phyloP scores from a whole-genome alignment of 2,329 filamentous ascomycete genomes.

The Calonectria multiphialidica region DNA sequence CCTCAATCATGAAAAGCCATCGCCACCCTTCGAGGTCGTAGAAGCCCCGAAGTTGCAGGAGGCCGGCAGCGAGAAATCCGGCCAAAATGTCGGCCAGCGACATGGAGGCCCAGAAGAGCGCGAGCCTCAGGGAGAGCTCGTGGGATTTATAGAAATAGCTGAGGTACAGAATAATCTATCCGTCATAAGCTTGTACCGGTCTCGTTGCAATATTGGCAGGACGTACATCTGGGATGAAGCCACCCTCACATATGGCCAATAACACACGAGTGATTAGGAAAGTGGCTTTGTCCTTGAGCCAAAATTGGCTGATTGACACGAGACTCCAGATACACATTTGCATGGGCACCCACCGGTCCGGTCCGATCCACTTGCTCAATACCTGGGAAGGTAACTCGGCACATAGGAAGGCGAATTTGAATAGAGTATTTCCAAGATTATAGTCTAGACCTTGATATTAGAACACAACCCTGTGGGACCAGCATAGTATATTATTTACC shows the following conservation, averaged over 20 bases:
- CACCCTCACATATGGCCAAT: conserved; percentile 32
- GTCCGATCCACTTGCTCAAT: conserved; percentile 68
- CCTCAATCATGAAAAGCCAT: conserved; percentile 63
- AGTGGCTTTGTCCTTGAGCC: conserved; percentile 25
- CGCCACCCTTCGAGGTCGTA: conserved; percentile 67
- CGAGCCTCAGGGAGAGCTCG: conserved; percentile 70
- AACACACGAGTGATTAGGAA: conserved; percentile 27
- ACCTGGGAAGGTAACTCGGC: conserved; percentile 69
- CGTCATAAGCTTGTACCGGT: conserved; percentile 10
- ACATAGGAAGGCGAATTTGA: conserved; percentile 47
- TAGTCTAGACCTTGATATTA: conserved; percentile 40
- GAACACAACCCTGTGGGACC: not conserved
- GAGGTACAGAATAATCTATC: conserved; percentile 67
- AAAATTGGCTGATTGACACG: conserved; percentile 54
- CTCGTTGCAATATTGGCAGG: not conserved
- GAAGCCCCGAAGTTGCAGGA: conserved; percentile 65
- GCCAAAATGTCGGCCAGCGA: conserved; percentile 31
- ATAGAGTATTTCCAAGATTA: conserved; percentile 50
- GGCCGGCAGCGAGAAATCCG: conserved; percentile 55
- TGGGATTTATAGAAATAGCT: conserved; percentile 74
- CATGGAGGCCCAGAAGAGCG: conserved; percentile 72
- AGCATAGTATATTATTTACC: conserved; percentile 28
- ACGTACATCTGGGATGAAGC: conserved; percentile 35
- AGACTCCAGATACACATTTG: conserved; percentile 69
- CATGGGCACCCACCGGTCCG: conserved; percentile 70